These are phyloP conservation scores for Lepidium sativum DNA, from an alignment of 345 rosid genomes.

Conservation along the genomic window DNA sequence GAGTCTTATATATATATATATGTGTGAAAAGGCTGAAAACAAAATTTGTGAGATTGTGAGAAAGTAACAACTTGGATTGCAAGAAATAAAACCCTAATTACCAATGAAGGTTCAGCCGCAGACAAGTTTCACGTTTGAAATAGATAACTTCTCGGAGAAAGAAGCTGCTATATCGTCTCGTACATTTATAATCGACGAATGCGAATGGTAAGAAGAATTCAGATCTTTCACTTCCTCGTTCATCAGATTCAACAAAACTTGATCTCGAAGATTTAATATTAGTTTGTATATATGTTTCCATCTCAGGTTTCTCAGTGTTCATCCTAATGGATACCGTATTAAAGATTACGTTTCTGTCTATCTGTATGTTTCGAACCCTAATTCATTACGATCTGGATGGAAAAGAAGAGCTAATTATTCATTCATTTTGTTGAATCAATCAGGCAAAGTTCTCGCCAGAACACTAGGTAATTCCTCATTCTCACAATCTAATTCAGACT, in stretches of 20 bases:
- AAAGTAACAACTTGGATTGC: background rate
- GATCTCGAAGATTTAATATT: background rate
- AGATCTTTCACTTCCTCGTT: background rate
- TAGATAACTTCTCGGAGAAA: background rate
- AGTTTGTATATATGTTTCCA: background rate
- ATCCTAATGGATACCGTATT: background rate
- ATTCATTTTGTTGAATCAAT: background rate
- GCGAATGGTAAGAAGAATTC: background rate
- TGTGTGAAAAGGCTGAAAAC: background rate
- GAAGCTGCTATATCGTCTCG: background rate
- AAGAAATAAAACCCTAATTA: background rate
- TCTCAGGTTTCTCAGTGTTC: background rate
- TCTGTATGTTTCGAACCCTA: background rate
- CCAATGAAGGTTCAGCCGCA: background rate
- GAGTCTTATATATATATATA: background rate
- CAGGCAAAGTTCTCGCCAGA: background rate
- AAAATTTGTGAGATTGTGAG: background rate
- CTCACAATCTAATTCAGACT: too few relatives aligned
- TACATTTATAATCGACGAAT: background rate
- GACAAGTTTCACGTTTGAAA: background rate
- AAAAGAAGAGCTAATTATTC: background rate
- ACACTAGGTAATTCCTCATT: background rate
- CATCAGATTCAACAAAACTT: background rate
- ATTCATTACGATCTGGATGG: background rate
- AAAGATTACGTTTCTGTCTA: background rate